Evolutionary conservation across 2,329 filamentous ascomycete species (phyloP).

Genomic region (Nannizzia gypsea): DNA sequence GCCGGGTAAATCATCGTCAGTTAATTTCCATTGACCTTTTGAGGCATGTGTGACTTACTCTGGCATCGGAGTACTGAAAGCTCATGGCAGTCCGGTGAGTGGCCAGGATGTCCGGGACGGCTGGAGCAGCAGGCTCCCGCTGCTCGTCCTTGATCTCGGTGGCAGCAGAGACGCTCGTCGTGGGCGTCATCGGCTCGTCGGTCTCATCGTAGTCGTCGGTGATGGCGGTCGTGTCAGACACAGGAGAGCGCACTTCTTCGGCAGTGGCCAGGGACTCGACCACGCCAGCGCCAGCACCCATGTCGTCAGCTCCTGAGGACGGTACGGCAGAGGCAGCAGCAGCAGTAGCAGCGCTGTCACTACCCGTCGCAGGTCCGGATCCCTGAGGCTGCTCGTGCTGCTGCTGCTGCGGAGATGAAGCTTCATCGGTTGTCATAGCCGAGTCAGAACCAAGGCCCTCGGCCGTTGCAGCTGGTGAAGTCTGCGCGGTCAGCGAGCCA

Average conservation of each 20-base stretch:
- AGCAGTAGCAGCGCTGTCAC: background rate
- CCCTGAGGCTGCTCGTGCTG: background rate
- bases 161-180: background rate
- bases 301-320: background rate
- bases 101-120: background rate
- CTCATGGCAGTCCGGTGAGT: conserved; percentile 23
- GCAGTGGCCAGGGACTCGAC: background rate
- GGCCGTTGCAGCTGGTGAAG: background rate
- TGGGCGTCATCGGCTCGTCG: background rate
- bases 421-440: background rate
- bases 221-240: background rate
- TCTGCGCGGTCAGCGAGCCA: conserved; percentile 5
- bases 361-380: background rate
- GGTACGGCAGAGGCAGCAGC: background rate
- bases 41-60: conserved; percentile 33
- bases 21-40: background rate
- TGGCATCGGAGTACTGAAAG: conserved; percentile 44
- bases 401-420: background rate
- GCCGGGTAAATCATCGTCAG: background rate
- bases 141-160: conserved; percentile 25
- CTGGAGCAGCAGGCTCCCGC: background rate
- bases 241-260: background rate
- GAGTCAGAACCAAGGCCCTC: background rate
- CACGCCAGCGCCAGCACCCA: background rate
- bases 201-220: background rate